Evolutionary conservation across 768 basidiomycete species (phyloP).

Genomic region (Baorangia bicolor): DNA sequence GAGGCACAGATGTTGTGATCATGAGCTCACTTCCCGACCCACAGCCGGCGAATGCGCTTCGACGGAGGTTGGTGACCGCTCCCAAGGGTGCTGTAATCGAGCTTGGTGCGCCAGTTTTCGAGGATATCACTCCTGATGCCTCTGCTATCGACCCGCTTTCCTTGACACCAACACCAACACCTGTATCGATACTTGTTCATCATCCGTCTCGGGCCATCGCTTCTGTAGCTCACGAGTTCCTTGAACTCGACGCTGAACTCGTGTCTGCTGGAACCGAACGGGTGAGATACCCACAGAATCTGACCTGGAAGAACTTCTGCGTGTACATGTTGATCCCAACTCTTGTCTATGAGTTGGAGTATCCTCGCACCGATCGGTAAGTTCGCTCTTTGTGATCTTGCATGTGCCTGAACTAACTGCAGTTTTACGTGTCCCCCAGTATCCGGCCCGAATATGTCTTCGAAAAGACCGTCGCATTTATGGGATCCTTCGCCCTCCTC

Average conservation of each 20-base stretch:
- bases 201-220: constrained; percentile 69
- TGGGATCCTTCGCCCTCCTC: constrained; percentile 94
- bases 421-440: constrained; percentile 5
- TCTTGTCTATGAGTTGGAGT: constrained; percentile 95
- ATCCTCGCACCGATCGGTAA: constrained; percentile 84
- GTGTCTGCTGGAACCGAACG: constrained; percentile 63
- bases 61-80: constrained; percentile 53
- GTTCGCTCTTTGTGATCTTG: constrained; percentile 20
- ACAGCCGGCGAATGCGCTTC: constrained; percentile 49
- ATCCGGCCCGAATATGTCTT: constrained; percentile 51
- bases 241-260: constrained; percentile 75
- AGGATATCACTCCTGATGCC: neutral
- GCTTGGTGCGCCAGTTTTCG: neutral
- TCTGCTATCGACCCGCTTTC: constrained; percentile 10
- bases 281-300: constrained; percentile 82
- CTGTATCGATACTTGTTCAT: constrained; percentile 51
- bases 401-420: neutral
- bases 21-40: constrained; percentile 52
- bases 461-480: constrained; percentile 77
- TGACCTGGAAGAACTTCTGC: constrained; percentile 78
- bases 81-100: constrained; percentile 2
- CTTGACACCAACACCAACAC: constrained; percentile 13
- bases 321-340: constrained; percentile 89
- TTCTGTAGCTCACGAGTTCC: constrained; percentile 69
- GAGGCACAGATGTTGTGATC: constrained; percentile 45